Evolutionary conservation across 345 rosid species (phyloP).

Genomic region (Trapa incisa): DNA sequence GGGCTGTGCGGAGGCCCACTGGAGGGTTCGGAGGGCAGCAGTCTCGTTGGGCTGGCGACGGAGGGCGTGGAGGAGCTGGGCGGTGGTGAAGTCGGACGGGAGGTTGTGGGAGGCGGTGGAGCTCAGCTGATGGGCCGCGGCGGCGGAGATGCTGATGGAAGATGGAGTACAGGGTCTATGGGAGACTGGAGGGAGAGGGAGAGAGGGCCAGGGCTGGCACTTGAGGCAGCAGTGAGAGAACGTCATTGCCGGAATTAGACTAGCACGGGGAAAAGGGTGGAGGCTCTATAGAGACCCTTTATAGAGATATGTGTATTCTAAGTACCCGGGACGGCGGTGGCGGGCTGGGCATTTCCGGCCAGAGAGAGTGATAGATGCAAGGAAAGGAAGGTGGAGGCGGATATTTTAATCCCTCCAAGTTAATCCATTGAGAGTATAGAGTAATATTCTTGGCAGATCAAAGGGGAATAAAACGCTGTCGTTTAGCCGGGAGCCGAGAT

Average conservation of each 20-base stretch:
- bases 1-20: slow-evolving; percentile 70
- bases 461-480: too few relatives aligned
- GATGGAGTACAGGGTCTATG: slow-evolving; percentile 12
- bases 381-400: too few relatives aligned
- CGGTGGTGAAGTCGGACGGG: slow-evolving; percentile 46
- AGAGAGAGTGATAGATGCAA: too few relatives aligned
- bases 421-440: too few relatives aligned
- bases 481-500: too few relatives aligned
- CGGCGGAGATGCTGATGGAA: slow-evolving; percentile 20
- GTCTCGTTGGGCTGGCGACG: slow-evolving; percentile 58
- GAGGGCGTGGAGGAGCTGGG: slow-evolving; percentile 65
- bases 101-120: slow-evolving; percentile 11
- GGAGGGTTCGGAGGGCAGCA: slow-evolving; percentile 51
- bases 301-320: background rate
- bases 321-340: background rate
- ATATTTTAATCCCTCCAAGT: too few relatives aligned
- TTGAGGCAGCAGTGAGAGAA: slow-evolving; percentile 35
- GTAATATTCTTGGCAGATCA: too few relatives aligned
- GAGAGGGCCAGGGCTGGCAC: slow-evolving; percentile 36
- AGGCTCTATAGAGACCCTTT: background rate
- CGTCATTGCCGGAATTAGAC: slow-evolving; percentile 29
- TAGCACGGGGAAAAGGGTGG: slow-evolving; percentile 5
- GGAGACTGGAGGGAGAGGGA: slow-evolving; percentile 13
- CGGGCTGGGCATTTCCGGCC: background rate
- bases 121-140: slow-evolving; percentile 19